A percentile compares a stretch with the other conserved stretches of the same genome.
These are phyloP conservation scores for Amaranthus cruentus DNA, from an alignment of 148 eudicot species.

Conservation along the genomic window DNA sequence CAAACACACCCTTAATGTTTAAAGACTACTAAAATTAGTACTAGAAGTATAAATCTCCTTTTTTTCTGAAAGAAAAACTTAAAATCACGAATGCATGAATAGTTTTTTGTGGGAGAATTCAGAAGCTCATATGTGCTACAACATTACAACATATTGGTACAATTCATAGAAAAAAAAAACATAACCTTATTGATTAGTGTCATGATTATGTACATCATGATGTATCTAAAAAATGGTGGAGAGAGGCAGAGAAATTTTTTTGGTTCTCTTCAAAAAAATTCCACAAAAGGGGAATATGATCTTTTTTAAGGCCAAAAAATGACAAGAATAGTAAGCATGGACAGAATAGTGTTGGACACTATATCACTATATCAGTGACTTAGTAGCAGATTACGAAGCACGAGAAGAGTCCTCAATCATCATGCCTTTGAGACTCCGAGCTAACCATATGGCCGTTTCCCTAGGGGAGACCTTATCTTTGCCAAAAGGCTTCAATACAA, in stretches of 20 bases:
- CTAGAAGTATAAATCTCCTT: no score
- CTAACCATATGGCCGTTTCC: constrained; percentile 96
- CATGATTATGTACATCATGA: constrained; percentile 46
- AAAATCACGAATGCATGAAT: background rate
- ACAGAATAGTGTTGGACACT: constrained; percentile 3
- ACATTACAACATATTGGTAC: constrained; percentile 29
- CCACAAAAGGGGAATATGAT: constrained; percentile 15
- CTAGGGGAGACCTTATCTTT: constrained; percentile 93
- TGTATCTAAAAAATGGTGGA: constrained; percentile 44
- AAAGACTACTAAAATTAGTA: no score
- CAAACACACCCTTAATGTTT: no score
- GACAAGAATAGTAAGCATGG: constrained; percentile 13
- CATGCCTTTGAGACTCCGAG: constrained; percentile 84
- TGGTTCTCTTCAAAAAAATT: constrained; percentile 23
- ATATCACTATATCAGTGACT: constrained; percentile 15
- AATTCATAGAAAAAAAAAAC: constrained; percentile 12
- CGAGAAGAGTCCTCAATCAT: constrained; percentile 65
- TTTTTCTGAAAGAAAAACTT: background rate
- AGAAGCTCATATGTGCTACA: constrained; percentile 26
- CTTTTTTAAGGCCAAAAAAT: background rate
- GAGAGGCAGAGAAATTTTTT: constrained; percentile 7
- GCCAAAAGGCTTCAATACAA: constrained; percentile 93
- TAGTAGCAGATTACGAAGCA: constrained; percentile 35
- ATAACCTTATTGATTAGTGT: constrained; percentile 17
- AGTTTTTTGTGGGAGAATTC: constrained; percentile 10